These are phyloP conservation scores for Cruciata laevipes DNA, from an alignment of 257 asterid species.

Conservation along the genomic window DNA sequence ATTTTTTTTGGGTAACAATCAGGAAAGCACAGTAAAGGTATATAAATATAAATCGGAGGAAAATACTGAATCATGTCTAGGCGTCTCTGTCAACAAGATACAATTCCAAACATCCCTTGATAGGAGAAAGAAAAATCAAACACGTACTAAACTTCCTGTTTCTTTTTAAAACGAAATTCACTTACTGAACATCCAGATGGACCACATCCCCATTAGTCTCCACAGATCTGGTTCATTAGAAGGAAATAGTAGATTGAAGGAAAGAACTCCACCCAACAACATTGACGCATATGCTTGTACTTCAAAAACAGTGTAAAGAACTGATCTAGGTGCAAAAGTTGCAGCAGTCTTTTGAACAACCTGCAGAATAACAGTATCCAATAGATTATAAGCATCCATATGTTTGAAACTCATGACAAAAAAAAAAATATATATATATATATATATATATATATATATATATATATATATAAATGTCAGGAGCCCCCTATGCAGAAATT, in stretches of 20 bases:
- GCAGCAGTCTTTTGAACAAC: conserved; percentile 96
- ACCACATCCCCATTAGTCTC: conserved; percentile 99
- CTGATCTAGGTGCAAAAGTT: conserved; percentile 82
- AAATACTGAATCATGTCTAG: not conserved
- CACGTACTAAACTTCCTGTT: not conserved
- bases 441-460: no score
- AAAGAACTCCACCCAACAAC: conserved; percentile 77
- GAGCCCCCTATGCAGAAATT: not conserved
- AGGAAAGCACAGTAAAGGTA: not conserved
- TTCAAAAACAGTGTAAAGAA: conserved; percentile 71
- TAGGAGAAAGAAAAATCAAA: not conserved
- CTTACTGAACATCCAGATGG: conserved; percentile 99
- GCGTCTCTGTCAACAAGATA: not conserved
- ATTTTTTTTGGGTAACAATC: not conserved
- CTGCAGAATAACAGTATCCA: conserved; percentile 28
- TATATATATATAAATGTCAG: not conserved
- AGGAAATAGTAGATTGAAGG: conserved; percentile 83
- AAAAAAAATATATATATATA: no score
- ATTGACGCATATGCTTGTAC: conserved; percentile 77
- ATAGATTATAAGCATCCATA: not conserved
- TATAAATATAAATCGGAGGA: not conserved
- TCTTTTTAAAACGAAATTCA: not conserved
- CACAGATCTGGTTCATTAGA: conserved; percentile 89
- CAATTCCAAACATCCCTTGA: not conserved
- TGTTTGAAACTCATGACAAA: not conserved